A percentile compares a stretch with the other conserved stretches of the same genome.
Evolutionary conservation across 1,284 basidiomycete species (phyloP).

Genomic region (Pisolithus thermaeus): DNA sequence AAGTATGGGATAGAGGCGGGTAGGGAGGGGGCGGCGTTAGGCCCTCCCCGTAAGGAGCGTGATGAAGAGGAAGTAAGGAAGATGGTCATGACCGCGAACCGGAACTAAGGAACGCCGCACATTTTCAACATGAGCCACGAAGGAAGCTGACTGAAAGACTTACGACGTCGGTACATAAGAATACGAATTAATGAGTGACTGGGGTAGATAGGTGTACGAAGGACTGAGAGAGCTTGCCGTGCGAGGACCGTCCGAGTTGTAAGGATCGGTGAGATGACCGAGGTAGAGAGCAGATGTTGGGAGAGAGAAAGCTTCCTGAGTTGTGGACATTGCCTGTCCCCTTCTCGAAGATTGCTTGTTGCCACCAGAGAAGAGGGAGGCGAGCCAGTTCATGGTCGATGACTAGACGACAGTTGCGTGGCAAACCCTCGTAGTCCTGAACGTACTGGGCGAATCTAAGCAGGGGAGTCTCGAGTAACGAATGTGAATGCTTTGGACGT

Average conservation of each 20-base stretch:
- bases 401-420: conserved; percentile 1
- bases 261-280: conserved; percentile 49
- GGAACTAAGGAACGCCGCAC: conserved; percentile 28
- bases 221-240: conserved; percentile 44
- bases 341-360: too few species aligned
- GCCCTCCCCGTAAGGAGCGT: conserved; percentile 39
- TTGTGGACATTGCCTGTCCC: conserved; percentile 62
- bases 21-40: conserved; percentile 43
- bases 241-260: conserved; percentile 46
- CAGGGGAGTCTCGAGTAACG: background rate
- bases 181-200: conserved; percentile 44
- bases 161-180: conserved; percentile 57
- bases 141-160: conserved; percentile 21
- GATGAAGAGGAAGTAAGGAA: conserved; percentile 65
- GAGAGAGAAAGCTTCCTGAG: conserved; percentile 74
- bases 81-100: conserved; percentile 48
- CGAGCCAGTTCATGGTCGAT: conserved; percentile 62
- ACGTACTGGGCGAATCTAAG: background rate
- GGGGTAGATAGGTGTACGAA: conserved; percentile 71
- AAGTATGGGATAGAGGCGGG: conserved; percentile 72
- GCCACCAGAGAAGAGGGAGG: conserved; percentile 56
- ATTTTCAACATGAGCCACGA: conserved; percentile 6
- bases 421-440: conserved; percentile 4
- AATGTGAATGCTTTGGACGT: background rate
- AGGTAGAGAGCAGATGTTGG: conserved; percentile 63